A percentile compares a stretch with the other conserved stretches of the same genome.
Conservation (phyloP, 2,329 filamentous ascomycete species). For the Aspergillus arachidicola region DNA sequence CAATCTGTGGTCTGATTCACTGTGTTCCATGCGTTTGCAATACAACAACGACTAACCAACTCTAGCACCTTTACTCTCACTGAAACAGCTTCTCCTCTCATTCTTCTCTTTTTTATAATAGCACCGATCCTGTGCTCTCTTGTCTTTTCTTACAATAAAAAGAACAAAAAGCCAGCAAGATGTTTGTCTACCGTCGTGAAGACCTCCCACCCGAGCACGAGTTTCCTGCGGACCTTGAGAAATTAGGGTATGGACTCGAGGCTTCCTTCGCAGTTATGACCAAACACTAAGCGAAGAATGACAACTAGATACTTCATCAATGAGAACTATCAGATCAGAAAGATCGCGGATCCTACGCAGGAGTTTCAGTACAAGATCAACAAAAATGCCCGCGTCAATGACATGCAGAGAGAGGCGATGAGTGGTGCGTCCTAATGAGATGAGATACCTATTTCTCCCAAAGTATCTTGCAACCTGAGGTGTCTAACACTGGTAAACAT, state of each 20-base stretch:
- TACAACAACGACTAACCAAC: neutral
- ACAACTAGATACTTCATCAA: constrained; percentile 74
- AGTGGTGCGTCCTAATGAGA: constrained; percentile 58
- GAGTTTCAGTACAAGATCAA: constrained; percentile 76
- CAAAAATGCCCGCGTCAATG: constrained; percentile 76
- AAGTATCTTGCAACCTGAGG: neutral
- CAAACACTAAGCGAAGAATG: neutral
- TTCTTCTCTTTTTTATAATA: neutral
- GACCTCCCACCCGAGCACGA: constrained; percentile 70
- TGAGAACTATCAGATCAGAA: constrained; percentile 72
- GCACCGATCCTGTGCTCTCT: neutral
- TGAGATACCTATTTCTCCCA: neutral
- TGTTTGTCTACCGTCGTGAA: constrained; percentile 75
- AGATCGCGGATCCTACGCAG: constrained; percentile 65
- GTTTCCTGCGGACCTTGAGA: constrained; percentile 66
- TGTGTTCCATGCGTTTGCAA: neutral
- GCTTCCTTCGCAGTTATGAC: neutral
- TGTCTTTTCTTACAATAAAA: neutral
- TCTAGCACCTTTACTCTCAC: neutral
- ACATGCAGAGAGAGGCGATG: constrained; percentile 72
- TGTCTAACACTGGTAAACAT: neutral
- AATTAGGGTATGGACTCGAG: constrained; percentile 65
- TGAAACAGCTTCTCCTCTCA: neutral
- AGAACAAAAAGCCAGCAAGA: constrained; percentile 39
- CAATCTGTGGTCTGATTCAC: neutral